Conservation (phyloP, 2,329 filamentous ascomycete species). For the Clarireedia paspali region DNA sequence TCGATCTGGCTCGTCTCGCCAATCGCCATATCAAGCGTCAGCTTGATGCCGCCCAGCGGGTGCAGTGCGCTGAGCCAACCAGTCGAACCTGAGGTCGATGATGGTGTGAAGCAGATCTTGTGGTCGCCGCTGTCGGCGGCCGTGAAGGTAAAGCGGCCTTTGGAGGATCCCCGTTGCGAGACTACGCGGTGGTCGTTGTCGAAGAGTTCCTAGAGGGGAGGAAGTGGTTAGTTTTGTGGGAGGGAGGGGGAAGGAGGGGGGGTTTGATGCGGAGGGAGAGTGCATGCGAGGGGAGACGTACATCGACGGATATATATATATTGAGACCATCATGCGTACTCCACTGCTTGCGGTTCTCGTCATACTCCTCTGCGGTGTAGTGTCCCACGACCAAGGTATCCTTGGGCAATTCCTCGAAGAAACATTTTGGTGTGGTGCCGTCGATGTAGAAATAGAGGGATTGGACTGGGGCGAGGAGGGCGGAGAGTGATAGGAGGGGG, state of each 20-base stretch:
- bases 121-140: conserved; percentile 93
- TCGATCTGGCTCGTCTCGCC: conserved; percentile 92
- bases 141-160: conserved; percentile 90
- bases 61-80: conserved; percentile 64
- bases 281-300: conserved; percentile 33
- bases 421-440: conserved; percentile 79
- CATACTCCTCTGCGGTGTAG: conserved; percentile 80
- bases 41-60: conserved; percentile 68
- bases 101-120: conserved; percentile 87
- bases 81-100: conserved; percentile 58
- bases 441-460: conserved; percentile 96
- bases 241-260: too few species aligned
- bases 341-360: conserved; percentile 62
- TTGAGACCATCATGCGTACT: conserved; percentile 64
- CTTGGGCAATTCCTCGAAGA: conserved; percentile 97
- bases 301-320: conserved; percentile 87
- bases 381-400: conserved; percentile 93
- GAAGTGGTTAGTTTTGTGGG: conserved; percentile 2
- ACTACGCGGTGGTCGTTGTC: conserved; percentile 97
- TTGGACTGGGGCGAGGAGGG: conserved; percentile 55
- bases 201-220: conserved; percentile 65
- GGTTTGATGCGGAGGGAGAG: background rate
- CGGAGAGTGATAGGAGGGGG: conserved; percentile 57
- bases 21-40: conserved; percentile 85
- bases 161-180: conserved; percentile 66